Base-by-base conservation (phyloP, 1,284 basidiomycete genomes). In the Ceratobasidium sp. region DNA sequence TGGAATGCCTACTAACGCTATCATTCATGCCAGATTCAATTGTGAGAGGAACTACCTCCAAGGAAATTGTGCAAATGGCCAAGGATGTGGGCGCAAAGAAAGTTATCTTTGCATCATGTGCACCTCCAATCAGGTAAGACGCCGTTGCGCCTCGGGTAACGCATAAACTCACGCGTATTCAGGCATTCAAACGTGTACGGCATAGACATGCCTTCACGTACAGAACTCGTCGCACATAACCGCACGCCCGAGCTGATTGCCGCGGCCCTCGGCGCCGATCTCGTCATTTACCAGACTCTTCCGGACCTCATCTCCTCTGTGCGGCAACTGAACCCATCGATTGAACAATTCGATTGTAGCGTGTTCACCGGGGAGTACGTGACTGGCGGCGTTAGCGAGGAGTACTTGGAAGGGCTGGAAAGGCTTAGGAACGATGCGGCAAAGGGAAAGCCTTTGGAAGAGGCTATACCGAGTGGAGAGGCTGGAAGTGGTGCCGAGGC, bases 51-150 rank as follows among this genome's bases (percentile, higher is more conserved):
- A 99, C 98, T 0, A 99, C 98, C 0, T 99, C 97, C 17, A 98
- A 96, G 83, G 98, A 99, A 85, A 99, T 99, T 80, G 91, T 99
- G 59, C 97, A 99, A 84, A 99, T 99, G 97, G 98, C 98, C 43
- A 96, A 97, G 82, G 98, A 99, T 82, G 98, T 98, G 7, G 98
- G 98, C 19, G 97, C 98, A n/a, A 96, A 94, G 85, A 95, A 94
- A 81, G 96, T 99, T 81, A 94, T 99, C 80, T 92, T 99, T 80
- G 98, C 98, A 0, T 98, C 95, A 73, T 99, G 97, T 82, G 96
- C 98, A 17, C 98, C 98, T 15, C 95, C 97, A 1, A 99, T 99
- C 82, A 89, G 95, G 89, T 93, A 79, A 70, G 80, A 68, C 19
- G 2, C 19, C 29, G 15, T 44, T 54, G n/a, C 17, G 29, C 17